Conservation (phyloP, 2,329 filamentous ascomycete species). For the Shiraia sp. region DNA sequence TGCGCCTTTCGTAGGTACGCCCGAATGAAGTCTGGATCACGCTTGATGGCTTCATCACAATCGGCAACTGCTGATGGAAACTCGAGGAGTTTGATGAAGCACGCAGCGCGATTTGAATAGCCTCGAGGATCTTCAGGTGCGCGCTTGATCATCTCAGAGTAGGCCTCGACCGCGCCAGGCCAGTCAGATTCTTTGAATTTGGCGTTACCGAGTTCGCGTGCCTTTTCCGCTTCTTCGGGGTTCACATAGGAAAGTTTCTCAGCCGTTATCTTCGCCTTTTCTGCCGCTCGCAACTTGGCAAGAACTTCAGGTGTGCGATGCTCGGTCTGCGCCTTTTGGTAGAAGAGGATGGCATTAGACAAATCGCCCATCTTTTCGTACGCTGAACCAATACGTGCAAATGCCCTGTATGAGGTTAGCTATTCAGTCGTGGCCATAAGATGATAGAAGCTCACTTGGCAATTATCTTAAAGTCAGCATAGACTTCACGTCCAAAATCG, state of each 20-base stretch:
- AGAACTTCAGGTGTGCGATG: slow-evolving; percentile 95
- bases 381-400: slow-evolving; percentile 88
- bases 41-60: slow-evolving; percentile 88
- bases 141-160: slow-evolving; percentile 96
- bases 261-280: slow-evolving; percentile 78
- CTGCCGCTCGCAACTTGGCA: slow-evolving; percentile 85
- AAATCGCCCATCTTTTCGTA: slow-evolving; percentile 90
- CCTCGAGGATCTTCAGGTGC: slow-evolving; percentile 89
- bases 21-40: slow-evolving; percentile 88
- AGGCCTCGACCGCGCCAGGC: slow-evolving; percentile 91
- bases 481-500: slow-evolving; percentile 84
- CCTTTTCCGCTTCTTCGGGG: slow-evolving; percentile 90
- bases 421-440: not conserved
- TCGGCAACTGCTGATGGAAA: slow-evolving; percentile 93
- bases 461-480: slow-evolving; percentile 97
- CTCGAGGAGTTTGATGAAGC: slow-evolving; percentile 93
- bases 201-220: slow-evolving; percentile 89
- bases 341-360: slow-evolving; percentile 79
- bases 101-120: slow-evolving; percentile 96
- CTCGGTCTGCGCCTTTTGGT: slow-evolving; percentile 92
- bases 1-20: slow-evolving; percentile 97
- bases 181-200: slow-evolving; percentile 98
- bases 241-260: slow-evolving; percentile 83
- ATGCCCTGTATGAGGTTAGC: slow-evolving; percentile 59
- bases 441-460: slow-evolving; percentile 68